These are phyloP conservation scores for Beauveria sp. DNA, from an alignment of 2,329 filamentous ascomycete species.

Conservation along the genomic window DNA sequence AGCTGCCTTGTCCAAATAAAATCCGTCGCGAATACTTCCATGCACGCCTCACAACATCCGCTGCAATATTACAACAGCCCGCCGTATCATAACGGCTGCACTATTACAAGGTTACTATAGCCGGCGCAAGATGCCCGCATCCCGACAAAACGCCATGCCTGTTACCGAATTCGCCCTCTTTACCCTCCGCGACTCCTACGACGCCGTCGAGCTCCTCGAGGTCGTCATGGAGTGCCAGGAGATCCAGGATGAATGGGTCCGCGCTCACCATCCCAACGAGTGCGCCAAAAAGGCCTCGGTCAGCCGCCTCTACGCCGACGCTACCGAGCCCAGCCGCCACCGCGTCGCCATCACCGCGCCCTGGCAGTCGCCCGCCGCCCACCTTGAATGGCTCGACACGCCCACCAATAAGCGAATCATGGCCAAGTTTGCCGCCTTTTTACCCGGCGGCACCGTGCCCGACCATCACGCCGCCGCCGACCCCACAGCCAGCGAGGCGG, in stretches of 20 bases:
- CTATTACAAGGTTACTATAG: neutral
- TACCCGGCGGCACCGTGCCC: constrained; percentile 17
- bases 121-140: neutral
- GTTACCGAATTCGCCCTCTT: constrained; percentile 35
- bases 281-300: constrained; percentile 25
- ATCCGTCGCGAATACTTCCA: neutral
- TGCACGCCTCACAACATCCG: neutral
- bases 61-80: neutral
- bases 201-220: constrained; percentile 26
- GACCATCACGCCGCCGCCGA: constrained; percentile 28
- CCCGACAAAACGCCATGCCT: constrained; percentile 21
- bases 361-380: constrained; percentile 35
- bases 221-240: constrained; percentile 24
- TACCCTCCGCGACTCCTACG: constrained; percentile 22
- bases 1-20: neutral
- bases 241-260: constrained; percentile 34
- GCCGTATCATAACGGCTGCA: neutral
- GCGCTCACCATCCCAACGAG: constrained; percentile 27
- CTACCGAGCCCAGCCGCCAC: constrained; percentile 25
- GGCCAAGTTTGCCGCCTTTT: constrained; percentile 24
- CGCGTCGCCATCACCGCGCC: constrained; percentile 36
- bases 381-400: constrained; percentile 36
- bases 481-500: constrained; percentile 3
- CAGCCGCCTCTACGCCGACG: constrained; percentile 28
- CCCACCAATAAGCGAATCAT: constrained; percentile 31